Evolutionary conservation across 1,139 yeast species (phyloP).

Genomic region (Lodderomyces margitis): DNA sequence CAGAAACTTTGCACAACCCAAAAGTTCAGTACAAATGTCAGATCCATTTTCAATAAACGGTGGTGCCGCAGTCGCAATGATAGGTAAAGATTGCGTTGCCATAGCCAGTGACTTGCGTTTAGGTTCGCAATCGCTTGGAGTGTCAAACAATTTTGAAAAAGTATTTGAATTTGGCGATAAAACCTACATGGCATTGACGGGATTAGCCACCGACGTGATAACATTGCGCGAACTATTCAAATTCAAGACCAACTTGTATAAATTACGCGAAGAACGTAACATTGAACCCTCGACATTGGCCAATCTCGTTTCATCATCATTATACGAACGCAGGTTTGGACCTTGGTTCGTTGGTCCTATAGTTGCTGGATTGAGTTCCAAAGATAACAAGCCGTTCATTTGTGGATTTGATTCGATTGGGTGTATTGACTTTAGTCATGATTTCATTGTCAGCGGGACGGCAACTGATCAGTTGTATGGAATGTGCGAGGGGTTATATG

Average conservation of each 20-base stretch:
- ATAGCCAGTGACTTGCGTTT: constrained; percentile 94
- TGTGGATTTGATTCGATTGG: constrained; percentile 98
- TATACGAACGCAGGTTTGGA: constrained; percentile 91
- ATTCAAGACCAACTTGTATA: constrained; percentile 82
- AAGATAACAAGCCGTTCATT: constrained; percentile 79
- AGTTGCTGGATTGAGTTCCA: constrained; percentile 89
- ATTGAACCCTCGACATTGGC: constrained; percentile 95
- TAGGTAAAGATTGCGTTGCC: constrained; percentile 97
- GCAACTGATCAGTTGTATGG: constrained; percentile 95
- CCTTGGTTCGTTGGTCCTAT: constrained; percentile 97
- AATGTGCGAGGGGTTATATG: constrained; percentile 97
- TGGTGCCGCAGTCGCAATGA: constrained; percentile 98
- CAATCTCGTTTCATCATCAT: constrained; percentile 82
- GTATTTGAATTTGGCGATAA: constrained; percentile 78
- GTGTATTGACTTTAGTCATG: constrained; percentile 92
- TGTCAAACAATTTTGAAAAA: constrained; percentile 90
- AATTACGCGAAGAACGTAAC: constrained; percentile 83
- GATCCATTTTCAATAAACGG: constrained; percentile 52
- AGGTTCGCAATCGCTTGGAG: constrained; percentile 91
- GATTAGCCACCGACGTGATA: constrained; percentile 90
- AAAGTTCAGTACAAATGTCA: constrained; percentile 29
- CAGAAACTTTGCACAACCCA: background rate
- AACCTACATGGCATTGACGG: constrained; percentile 87
- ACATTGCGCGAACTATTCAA: constrained; percentile 82
- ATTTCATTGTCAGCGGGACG: constrained; percentile 96